phyloP scores from a whole-genome alignment of 495 filamentous ascomycete genomes.

The Cenococcum geophilum region DNA sequence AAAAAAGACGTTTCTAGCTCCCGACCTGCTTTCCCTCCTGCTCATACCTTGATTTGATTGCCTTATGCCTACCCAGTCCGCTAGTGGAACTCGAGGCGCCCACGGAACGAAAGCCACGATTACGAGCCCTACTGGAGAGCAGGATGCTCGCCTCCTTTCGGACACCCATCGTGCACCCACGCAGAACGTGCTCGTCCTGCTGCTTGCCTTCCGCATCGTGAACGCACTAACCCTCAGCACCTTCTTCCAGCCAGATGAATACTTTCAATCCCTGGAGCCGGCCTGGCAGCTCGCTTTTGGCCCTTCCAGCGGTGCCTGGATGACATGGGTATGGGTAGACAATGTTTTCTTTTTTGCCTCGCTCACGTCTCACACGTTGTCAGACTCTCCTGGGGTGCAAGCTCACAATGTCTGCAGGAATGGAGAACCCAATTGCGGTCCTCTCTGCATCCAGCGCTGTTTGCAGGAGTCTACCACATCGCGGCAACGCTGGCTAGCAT shows the following conservation, averaged over 20 bases:
- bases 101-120: constrained; percentile 25
- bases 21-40: background rate
- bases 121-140: constrained; percentile 10
- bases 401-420: constrained; percentile 56
- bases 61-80: constrained; percentile 16
- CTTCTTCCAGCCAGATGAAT: constrained; percentile 99
- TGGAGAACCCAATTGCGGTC: constrained; percentile 87
- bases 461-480: constrained; percentile 68
- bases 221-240: constrained; percentile 81
- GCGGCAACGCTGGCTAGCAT: constrained; percentile 48
- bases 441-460: constrained; percentile 82
- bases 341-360: constrained; percentile 12
- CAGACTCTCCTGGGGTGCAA: background rate
- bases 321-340: constrained; percentile 75
- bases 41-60: constrained; percentile 13
- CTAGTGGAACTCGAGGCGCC: constrained; percentile 8
- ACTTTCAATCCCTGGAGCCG: constrained; percentile 91
- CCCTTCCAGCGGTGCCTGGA: constrained; percentile 68
- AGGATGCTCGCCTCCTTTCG: background rate
- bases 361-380: background rate
- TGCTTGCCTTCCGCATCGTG: constrained; percentile 71
- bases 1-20: constrained; percentile 2
- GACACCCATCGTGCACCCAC: constrained; percentile 4
- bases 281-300: constrained; percentile 91
- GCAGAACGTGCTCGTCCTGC: constrained; percentile 32